These are phyloP conservation scores for Aspergillus kassunensis DNA, from an alignment of 495 filamentous ascomycete genomes.

Conservation along the genomic window DNA sequence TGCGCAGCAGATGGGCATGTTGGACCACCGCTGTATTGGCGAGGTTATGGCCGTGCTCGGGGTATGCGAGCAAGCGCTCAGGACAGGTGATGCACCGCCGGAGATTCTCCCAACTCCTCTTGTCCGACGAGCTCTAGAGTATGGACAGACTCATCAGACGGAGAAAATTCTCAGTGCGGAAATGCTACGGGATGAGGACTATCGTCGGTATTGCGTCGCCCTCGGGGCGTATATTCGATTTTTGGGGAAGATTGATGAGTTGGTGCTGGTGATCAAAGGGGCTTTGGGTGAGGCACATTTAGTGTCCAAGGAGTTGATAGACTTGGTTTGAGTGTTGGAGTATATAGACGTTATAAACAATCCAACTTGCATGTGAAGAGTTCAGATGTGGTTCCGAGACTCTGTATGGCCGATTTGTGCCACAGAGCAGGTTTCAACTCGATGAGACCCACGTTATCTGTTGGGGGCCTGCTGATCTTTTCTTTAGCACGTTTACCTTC, in stretches of 20 bases:
- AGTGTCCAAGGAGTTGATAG: conserved; percentile 18
- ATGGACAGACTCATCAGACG: conserved; percentile 21
- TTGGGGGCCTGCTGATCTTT: too few species aligned
- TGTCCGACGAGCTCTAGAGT: conserved; percentile 30
- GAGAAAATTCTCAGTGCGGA: conserved; percentile 23
- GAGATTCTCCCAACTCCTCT: conserved; percentile 41
- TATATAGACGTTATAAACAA: too few species aligned
- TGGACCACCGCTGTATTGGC: conserved; percentile 37
- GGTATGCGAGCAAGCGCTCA: conserved; percentile 37
- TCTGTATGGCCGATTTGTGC: too few species aligned
- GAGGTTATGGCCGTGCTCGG: conserved; percentile 42
- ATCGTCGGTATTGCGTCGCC: conserved; percentile 39
- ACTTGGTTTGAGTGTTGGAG: conserved; percentile 3
- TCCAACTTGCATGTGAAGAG: too few species aligned
- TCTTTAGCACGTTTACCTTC: too few species aligned
- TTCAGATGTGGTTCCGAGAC: too few species aligned
- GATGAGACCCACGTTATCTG: too few species aligned
- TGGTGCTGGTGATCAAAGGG: conserved; percentile 42
- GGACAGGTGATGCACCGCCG: conserved; percentile 39
- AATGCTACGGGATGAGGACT: conserved; percentile 33
- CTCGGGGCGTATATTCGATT: conserved; percentile 37
- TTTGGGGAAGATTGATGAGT: conserved; percentile 33
- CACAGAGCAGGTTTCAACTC: too few species aligned
- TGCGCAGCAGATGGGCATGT: conserved; percentile 27
- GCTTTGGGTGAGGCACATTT: conserved; percentile 41